Evolutionary conservation across 495 filamentous ascomycete genomes (phyloP).

Genomic region (Penicillium roqueforti): DNA sequence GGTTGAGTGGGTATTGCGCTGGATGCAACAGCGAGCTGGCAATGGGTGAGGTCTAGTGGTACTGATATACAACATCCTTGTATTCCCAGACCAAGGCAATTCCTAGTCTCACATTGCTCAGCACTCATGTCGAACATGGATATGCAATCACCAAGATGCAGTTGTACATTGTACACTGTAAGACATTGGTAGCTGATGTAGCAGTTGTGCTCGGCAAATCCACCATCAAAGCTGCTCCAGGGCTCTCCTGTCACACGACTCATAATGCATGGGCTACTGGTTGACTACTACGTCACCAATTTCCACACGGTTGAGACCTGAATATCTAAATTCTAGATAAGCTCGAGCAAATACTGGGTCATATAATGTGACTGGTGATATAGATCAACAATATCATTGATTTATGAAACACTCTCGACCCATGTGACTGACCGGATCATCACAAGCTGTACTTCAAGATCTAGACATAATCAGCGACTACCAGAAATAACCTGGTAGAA

Average conservation of each 20-base stretch:
- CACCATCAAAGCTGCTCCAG: not conserved
- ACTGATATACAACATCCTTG: not conserved
- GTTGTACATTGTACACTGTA: not conserved
- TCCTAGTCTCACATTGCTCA: not conserved
- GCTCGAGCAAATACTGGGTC: not conserved
- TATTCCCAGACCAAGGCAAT: not conserved
- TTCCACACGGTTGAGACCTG: not conserved
- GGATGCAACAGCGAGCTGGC: conserved; percentile 29
- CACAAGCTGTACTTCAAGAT: no score
- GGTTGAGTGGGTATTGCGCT: conserved; percentile 51
- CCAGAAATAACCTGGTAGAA: no score
- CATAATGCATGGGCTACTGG: not conserved
- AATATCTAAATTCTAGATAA: not conserved
- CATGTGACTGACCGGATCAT: no score
- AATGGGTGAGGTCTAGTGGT: conserved; percentile 18
- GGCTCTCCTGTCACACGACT: not conserved
- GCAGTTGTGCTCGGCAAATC: not conserved
- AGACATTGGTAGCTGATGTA: not conserved
- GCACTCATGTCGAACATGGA: not conserved
- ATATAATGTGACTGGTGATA: not conserved
- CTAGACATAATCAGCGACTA: no score
- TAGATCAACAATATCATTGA: not conserved
- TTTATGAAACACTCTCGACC: no score
- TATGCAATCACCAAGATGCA: not conserved
- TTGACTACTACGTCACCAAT: not conserved